Percentiles rank a stretch among this genome's conserved stretches.
Evolutionary conservation across 805 yeast genomes (phyloP).

Genomic region (Phaffomyces antillensis): DNA sequence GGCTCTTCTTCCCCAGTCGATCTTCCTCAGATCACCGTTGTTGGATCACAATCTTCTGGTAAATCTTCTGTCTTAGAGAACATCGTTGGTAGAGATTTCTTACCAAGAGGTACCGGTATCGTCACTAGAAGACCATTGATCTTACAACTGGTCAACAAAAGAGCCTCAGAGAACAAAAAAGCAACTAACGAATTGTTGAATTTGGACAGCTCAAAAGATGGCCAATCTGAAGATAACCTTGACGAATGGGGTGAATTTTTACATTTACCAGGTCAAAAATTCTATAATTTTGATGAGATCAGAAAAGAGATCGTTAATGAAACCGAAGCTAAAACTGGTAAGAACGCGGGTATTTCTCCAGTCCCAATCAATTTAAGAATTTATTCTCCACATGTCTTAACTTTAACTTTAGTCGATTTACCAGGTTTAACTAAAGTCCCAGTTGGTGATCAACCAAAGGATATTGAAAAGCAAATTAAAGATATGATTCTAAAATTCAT

Average conservation of each 20-base stretch:
- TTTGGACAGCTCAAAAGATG: conserved; percentile 36
- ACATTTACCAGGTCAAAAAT: conserved; percentile 83
- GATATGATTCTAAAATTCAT: conserved; percentile 91
- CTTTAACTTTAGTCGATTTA: conserved; percentile 89
- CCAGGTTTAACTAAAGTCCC: conserved; percentile 99
- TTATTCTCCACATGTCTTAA: conserved; percentile 88
- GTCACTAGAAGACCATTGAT: conserved; percentile 87
- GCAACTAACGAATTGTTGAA: conserved; percentile 26
- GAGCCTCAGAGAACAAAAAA: conserved; percentile 31
- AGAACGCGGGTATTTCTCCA: conserved; percentile 83
- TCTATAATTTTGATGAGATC: conserved; percentile 82
- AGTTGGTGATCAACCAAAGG: conserved; percentile 97
- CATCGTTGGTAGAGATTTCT: conserved; percentile 84
- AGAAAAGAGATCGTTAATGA: conserved; percentile 87
- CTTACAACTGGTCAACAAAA: conserved; percentile 68
- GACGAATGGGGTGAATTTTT: conserved; percentile 98
- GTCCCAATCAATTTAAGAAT: conserved; percentile 90
- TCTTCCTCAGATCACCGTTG: conserved; percentile 91
- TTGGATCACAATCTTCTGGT: conserved; percentile 87
- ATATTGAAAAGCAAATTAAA: conserved; percentile 89
- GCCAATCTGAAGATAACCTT: conserved; percentile 57
- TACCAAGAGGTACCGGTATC: conserved; percentile 90
- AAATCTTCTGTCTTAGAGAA: conserved; percentile 86
- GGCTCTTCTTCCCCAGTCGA: conserved; percentile 78
- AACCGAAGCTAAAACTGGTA: conserved; percentile 77